Evolutionary conservation across 2,329 filamentous ascomycete species (phyloP).

Genomic region (Cladosporium sp.): DNA sequence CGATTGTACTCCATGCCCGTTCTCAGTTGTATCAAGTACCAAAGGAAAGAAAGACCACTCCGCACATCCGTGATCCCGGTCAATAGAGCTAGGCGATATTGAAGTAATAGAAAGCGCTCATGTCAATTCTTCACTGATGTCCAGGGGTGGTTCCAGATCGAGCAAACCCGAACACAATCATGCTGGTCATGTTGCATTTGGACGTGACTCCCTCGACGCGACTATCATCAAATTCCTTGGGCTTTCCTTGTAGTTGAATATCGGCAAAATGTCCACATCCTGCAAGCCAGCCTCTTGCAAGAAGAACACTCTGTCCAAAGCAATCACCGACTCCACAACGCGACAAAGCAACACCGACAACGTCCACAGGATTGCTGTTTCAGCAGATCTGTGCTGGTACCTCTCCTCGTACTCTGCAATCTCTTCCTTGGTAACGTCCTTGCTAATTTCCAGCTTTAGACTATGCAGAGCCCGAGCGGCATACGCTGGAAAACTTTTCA

Average conservation of each 20-base stretch:
- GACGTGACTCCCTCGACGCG: not conserved
- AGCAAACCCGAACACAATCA: too few species aligned
- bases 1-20: too few species aligned
- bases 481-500: slow-evolving; percentile 9
- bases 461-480: slow-evolving; percentile 10
- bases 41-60: too few species aligned
- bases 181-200: not conserved
- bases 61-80: too few species aligned
- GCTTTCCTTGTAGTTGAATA: slow-evolving; percentile 14
- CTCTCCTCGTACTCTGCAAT: slow-evolving; percentile 13
- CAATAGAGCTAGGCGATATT: too few species aligned
- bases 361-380: slow-evolving; percentile 16
- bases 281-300: slow-evolving; percentile 5
- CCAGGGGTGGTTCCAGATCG: too few species aligned
- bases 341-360: slow-evolving; percentile 16
- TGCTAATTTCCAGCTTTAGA: slow-evolving; percentile 5
- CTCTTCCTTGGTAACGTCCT: slow-evolving; percentile 11
- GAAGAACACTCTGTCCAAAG: slow-evolving; percentile 14
- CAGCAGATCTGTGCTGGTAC: slow-evolving; percentile 4
- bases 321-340: slow-evolving; percentile 15
- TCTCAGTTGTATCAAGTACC: too few species aligned
- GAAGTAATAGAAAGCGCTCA: too few species aligned
- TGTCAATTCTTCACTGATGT: too few species aligned
- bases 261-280: slow-evolving; percentile 4
- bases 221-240: slow-evolving; percentile 17